A percentile compares a stretch with the other conserved stretches of the same genome.
phyloP scores from a whole-genome alignment of 371 early-diverging fungal species.

The Mucor mucedo region DNA sequence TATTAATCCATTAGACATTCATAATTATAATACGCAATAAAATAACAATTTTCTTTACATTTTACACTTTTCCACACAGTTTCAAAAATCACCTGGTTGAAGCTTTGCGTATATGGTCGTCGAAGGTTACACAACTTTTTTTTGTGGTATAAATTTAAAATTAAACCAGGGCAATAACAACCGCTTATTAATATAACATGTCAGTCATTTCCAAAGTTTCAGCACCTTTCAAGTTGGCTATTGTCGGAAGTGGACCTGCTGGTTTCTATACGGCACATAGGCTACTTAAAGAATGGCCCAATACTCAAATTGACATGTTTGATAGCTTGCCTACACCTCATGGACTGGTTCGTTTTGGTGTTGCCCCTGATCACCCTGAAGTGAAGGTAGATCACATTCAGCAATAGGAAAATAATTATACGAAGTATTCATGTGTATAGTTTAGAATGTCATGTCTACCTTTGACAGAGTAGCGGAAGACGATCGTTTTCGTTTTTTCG shows the following conservation, averaged over 20 bases:
- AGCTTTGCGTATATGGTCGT: no score
- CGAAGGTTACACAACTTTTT: no score
- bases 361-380: conserved; percentile 99
- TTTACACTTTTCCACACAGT: no score
- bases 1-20: no score
- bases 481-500: conserved; percentile 77
- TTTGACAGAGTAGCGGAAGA: conserved; percentile 82
- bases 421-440: neutral
- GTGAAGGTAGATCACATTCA: conserved; percentile 78
- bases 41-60: no score
- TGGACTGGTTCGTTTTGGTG: conserved; percentile 95
- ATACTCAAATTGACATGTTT: conserved; percentile 80
- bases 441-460: conserved; percentile 80
- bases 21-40: no score
- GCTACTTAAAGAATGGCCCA: conserved; percentile 65
- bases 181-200: neutral
- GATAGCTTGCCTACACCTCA: conserved; percentile 89
- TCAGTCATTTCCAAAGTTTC: conserved; percentile 15
- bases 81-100: no score
- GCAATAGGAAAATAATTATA: no score
- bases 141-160: no score
- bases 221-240: conserved; percentile 62
- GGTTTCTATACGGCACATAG: conserved; percentile 94
- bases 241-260: conserved; percentile 90
- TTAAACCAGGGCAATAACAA: no score